A percentile compares a stretch with the other conserved stretches of the same genome.
These are phyloP conservation scores for Parsonsia alboflavescens DNA, from an alignment of 257 asterid species.

Conservation along the genomic window DNA sequence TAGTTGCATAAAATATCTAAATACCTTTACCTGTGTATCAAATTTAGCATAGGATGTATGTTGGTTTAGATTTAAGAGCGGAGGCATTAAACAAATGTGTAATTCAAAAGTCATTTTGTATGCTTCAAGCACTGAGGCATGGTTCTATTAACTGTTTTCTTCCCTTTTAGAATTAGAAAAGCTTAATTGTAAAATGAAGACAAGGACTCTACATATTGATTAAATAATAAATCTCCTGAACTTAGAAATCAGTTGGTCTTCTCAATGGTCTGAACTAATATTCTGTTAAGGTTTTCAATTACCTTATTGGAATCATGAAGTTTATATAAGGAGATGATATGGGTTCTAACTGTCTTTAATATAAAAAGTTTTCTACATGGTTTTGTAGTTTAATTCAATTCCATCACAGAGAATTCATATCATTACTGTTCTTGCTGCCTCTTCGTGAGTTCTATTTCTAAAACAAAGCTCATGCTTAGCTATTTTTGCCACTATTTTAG, in stretches of 20 bases:
- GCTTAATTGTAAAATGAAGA: background rate
- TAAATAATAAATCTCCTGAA: background rate
- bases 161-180: background rate
- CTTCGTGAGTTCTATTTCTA: background rate
- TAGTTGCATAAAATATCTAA: background rate
- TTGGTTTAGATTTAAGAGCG: background rate
- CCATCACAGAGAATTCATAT: background rate
- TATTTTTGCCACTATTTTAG: background rate
- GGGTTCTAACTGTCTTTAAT: background rate
- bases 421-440: constrained; percentile 1
- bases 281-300: background rate
- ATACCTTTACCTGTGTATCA: background rate
- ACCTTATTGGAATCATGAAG: background rate
- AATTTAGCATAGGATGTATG: background rate
- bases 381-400: background rate
- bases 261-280: background rate
- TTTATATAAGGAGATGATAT: background rate
- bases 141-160: background rate
- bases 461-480: background rate
- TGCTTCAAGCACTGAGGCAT: background rate
- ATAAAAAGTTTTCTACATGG: background rate
- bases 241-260: background rate
- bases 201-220: background rate
- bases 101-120: background rate
- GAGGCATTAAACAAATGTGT: background rate